These are phyloP conservation scores for Aspergillus latus DNA, from an alignment of 2,329 filamentous ascomycete genomes.

Conservation along the genomic window DNA sequence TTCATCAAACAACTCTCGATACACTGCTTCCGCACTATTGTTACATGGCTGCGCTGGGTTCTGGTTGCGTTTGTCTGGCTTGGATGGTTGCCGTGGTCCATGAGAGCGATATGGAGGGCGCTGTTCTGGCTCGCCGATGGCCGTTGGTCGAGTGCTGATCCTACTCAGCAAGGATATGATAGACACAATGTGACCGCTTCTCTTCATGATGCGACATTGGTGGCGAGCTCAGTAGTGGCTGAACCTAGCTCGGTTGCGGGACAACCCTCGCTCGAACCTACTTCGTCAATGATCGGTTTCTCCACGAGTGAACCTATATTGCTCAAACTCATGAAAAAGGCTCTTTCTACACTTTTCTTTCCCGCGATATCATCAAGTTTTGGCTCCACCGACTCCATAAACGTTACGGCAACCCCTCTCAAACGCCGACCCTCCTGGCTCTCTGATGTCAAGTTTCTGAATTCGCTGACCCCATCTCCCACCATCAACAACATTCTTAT, in stretches of 20 bases:
- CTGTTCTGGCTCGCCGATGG: constrained; percentile 93
- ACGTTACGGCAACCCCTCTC: constrained; percentile 26
- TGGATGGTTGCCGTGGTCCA: constrained; percentile 81
- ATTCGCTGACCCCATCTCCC: constrained; percentile 63
- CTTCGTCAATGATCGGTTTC: constrained; percentile 44
- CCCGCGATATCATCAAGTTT: constrained; percentile 34
- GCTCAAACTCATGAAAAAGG: constrained; percentile 48
- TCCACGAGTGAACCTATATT: constrained; percentile 46
- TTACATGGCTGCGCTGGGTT: constrained; percentile 75
- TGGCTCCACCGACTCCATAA: constrained; percentile 24
- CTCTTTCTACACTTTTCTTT: constrained; percentile 38
- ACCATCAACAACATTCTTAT: constrained; percentile 76
- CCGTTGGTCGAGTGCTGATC: constrained; percentile 53
- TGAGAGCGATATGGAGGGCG: constrained; percentile 88
- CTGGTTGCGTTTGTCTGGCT: constrained; percentile 88
- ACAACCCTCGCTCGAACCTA: constrained; percentile 34
- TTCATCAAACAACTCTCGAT: constrained; percentile 76
- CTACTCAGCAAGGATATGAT: constrained; percentile 23
- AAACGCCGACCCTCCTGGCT: constrained; percentile 51
- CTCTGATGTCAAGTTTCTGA: constrained; percentile 59
- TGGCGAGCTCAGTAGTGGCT: constrained; percentile 26
- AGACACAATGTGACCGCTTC: constrained; percentile 25
- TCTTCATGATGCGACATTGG: constrained; percentile 20
- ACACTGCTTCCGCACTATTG: constrained; percentile 68
- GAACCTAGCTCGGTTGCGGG: constrained; percentile 27